These are phyloP conservation scores for Plasmodium knowlesi DNA, from an alignment of 169 alveolate genomes.

Conservation along the genomic window DNA sequence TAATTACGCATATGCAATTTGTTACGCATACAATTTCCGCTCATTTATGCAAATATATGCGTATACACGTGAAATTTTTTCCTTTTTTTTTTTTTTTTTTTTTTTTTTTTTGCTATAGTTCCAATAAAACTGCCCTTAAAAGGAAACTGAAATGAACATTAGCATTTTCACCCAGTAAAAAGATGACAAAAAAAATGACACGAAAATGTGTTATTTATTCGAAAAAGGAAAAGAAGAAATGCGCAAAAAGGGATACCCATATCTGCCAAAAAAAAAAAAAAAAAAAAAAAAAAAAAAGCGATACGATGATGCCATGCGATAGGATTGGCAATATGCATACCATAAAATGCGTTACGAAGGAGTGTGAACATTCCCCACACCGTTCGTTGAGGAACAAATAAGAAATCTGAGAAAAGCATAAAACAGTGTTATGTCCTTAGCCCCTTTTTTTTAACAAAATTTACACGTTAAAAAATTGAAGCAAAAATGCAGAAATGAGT, in stretches of 20 bases:
- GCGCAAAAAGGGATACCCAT: background rate
- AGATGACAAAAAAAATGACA: background rate
- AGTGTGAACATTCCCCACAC: background rate
- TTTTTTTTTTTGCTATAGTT: background rate
- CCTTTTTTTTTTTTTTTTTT: background rate
- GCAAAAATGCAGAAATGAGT: background rate
- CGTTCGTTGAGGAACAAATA: background rate
- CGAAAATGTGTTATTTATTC: background rate
- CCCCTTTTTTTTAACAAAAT: background rate
- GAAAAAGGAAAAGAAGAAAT: background rate
- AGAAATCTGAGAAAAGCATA: background rate
- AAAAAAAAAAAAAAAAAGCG: too few relatives aligned
- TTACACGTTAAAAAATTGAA: background rate
- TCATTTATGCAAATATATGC: background rate
- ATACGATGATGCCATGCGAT: too few relatives aligned
- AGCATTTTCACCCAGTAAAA: background rate
- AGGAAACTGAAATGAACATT: background rate
- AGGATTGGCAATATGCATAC: background rate
- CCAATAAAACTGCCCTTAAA: background rate
- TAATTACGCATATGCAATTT: constrained; percentile 4
- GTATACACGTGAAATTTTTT: background rate
- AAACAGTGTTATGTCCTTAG: background rate
- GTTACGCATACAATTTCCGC: background rate
- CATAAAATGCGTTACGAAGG: background rate
- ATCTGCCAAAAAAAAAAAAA: background rate